Base-by-base conservation (phyloP, 495 filamentous ascomycete genomes). In the Barbatosphaeria neglecta region DNA sequence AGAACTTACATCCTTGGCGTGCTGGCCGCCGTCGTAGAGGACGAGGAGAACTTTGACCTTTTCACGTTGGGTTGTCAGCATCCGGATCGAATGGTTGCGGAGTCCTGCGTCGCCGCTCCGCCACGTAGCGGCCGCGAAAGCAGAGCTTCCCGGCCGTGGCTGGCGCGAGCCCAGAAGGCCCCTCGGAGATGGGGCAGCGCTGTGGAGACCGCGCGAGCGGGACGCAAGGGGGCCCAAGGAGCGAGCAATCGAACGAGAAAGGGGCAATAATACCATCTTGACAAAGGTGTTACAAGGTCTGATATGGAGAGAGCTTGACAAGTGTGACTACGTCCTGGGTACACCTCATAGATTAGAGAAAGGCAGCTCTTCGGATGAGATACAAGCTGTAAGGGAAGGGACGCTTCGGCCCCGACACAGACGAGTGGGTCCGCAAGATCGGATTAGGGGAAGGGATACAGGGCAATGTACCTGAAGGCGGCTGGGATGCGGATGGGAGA, bases 21-120 rank as follows among this genome's bases (percentile, higher is more conserved):
- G 70, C 55, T 65, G 55, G 52, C 68, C 64, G 43, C 75, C 75
- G 51, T 78, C 75, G 61, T 78, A 78, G 45, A 78, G 62, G 44
- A 76, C 70, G 47, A 66, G 51, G 45, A 78, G 67, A 51, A 78
- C 74, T 60, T 78, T 78, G 63, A 75, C 71, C 71, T 74, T 65
- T 73, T 72, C 65, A 61, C 64, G 69, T 54, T 50, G 43, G 38
- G 61, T 65, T 42, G 69, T 73, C 57, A 73, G 69, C 62, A 67
- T 46, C 46, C 65, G 68, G 13, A 54, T 41, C 13, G 39, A 22
- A 2, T n/a, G n/a, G n/a, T 19, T 41, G 22, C 17, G 20, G 18
- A 22, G 39, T 11, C 39, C 39, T 6, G 15, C 20, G 19, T 2
- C 18, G 13, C 13, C 39, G 20, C 39, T 41, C 39, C 20, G 8